Conservation (phyloP, 176 grass and related monocot genomes). For the Tillandsia leiboldiana region DNA sequence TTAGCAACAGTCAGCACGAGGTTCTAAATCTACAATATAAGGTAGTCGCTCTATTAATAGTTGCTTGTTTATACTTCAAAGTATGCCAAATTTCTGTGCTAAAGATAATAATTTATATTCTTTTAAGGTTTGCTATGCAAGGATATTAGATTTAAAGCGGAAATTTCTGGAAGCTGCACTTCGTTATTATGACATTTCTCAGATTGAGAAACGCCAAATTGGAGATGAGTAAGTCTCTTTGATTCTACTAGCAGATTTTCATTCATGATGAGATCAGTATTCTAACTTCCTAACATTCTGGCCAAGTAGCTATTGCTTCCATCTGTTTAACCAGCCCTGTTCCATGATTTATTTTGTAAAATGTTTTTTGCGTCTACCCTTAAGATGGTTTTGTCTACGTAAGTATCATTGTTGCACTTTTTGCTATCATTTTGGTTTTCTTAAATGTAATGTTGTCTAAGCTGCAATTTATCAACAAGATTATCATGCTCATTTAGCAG, state of each 20-base stretch:
- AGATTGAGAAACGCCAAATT: conserved; percentile 92
- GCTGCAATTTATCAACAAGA: too few species aligned
- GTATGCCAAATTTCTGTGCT: background rate
- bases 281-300: background rate
- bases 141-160: conserved; percentile 92
- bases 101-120: background rate
- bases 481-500: too few species aligned
- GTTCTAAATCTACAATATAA: conserved; percentile 88
- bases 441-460: too few species aligned
- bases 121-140: conserved; percentile 91
- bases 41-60: conserved; percentile 29
- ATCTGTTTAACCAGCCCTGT: too few species aligned
- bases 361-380: too few species aligned
- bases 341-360: too few species aligned
- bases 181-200: conserved; percentile 93
- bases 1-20: conserved; percentile 78
- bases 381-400: too few species aligned
- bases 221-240: conserved; percentile 79
- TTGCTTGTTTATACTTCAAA: conserved; percentile 4
- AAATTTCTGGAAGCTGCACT: conserved; percentile 97
- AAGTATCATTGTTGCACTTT: too few species aligned
- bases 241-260: background rate
- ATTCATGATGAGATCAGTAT: background rate
- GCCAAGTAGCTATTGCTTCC: too few species aligned
- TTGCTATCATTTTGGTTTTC: too few species aligned